Percentiles rank a stretch among this genome's conserved stretches.
These are phyloP conservation scores for Amanita jacksonii DNA, from an alignment of 768 basidiomycete species.

Conservation along the genomic window DNA sequence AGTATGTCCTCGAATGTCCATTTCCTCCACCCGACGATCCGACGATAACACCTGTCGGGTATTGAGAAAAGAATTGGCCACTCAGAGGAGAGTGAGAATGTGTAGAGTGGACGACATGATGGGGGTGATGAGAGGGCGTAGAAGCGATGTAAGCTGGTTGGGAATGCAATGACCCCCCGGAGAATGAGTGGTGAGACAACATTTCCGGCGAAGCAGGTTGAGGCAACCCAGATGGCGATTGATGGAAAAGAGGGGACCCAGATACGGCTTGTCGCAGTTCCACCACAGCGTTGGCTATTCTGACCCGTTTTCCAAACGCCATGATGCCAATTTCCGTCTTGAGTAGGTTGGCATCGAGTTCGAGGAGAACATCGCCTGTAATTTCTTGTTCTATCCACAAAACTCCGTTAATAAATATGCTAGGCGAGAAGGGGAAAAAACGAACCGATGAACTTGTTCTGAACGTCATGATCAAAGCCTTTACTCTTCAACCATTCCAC, in stretches of 20 bases:
- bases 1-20: conserved; percentile 8
- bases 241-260: conserved; percentile 20
- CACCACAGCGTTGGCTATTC: conserved; percentile 85
- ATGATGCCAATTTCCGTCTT: conserved; percentile 89
- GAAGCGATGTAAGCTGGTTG: conserved; percentile 3
- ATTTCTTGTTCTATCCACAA: conserved; percentile 84
- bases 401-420: background rate
- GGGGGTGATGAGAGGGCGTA: background rate
- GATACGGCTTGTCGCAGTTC: conserved; percentile 69
- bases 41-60: background rate
- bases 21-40: background rate
- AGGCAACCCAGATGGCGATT: conserved; percentile 25
- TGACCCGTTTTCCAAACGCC: conserved; percentile 90
- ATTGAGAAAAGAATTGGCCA: background rate
- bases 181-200: conserved; percentile 34
- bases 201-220: conserved; percentile 34
- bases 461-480: conserved; percentile 78
- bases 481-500: conserved; percentile 78
- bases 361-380: conserved; percentile 91
- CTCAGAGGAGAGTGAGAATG: background rate
- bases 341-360: conserved; percentile 84
- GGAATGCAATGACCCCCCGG: conserved; percentile 17
- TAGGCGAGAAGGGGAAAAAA: conserved; percentile 8
- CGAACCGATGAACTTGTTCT: conserved; percentile 80
- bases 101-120: background rate